phyloP scores from a whole-genome alignment of 2,329 filamentous ascomycete species.

The Alternaria sp. region DNA sequence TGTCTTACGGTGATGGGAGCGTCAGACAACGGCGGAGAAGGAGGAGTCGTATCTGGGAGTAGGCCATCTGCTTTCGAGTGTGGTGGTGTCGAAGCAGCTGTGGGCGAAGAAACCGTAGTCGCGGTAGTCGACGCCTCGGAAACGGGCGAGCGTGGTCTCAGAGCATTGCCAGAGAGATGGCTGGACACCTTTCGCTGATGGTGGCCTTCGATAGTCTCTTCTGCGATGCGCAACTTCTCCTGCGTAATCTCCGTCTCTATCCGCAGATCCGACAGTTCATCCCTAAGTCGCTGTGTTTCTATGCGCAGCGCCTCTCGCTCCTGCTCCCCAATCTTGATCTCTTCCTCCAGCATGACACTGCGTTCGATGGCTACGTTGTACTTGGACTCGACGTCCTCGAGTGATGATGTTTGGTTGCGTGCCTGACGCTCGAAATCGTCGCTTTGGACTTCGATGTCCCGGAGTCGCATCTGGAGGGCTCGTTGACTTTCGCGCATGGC shows the following conservation, averaged over 20 bases:
- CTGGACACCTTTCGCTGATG: conserved; percentile 62
- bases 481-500: conserved; percentile 85
- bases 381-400: conserved; percentile 97
- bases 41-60: conserved; percentile 79
- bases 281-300: conserved; percentile 86
- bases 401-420: conserved; percentile 91
- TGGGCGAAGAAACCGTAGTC: conserved; percentile 86
- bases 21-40: conserved; percentile 93
- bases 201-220: conserved; percentile 60
- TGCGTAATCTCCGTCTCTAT: conserved; percentile 94
- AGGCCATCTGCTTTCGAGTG: conserved; percentile 70
- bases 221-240: conserved; percentile 85
- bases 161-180: conserved; percentile 58
- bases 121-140: conserved; percentile 82
- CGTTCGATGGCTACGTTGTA: conserved; percentile 95
- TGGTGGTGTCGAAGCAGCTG: conserved; percentile 86
- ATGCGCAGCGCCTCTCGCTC: conserved; percentile 90
- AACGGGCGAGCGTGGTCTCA: conserved; percentile 70
- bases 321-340: conserved; percentile 89
- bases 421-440: conserved; percentile 98
- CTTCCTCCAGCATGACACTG: conserved; percentile 91
- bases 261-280: conserved; percentile 91
- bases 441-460: conserved; percentile 97
- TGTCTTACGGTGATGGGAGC: conserved; percentile 67
- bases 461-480: conserved; percentile 80